Conservation (phyloP, 2,329 filamentous ascomycete genomes). For the Pseudogymnoascus sp. region DNA sequence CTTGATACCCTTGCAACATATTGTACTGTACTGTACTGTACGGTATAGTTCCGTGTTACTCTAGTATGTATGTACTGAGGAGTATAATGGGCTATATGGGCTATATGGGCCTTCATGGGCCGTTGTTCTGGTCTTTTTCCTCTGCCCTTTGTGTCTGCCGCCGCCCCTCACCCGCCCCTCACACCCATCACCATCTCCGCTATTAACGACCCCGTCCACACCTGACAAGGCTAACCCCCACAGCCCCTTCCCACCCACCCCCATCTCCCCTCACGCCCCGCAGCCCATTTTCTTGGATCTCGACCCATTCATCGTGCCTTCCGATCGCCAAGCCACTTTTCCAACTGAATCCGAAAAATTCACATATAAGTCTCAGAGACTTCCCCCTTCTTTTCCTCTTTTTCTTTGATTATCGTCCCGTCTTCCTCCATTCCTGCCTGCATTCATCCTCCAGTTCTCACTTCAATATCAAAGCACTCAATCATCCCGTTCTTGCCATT, state of each 20-base stretch:
- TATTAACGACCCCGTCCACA: not conserved
- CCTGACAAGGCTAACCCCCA: conserved; percentile 4
- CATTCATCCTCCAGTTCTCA: not conserved
- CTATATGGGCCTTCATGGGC: not conserved
- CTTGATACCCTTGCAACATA: not conserved
- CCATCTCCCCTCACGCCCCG: not conserved
- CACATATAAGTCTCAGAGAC: not conserved
- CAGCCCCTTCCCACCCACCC: not conserved
- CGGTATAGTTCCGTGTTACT: not conserved
- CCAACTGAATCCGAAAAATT: not conserved
- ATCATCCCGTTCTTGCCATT: not conserved
- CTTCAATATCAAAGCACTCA: not conserved
- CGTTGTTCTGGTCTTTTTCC: not conserved
- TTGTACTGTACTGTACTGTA: not conserved
- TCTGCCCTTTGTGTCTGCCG: not conserved
- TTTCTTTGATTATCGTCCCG: not conserved
- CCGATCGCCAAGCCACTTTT: conserved; percentile 4
- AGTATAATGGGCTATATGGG: too few species aligned
- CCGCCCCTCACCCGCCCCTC: not conserved
- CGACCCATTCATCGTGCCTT: conserved; percentile 6
- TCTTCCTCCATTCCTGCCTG: not conserved
- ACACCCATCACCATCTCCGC: not conserved
- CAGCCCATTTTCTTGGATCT: conserved; percentile 2
- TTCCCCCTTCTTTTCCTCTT: not conserved
- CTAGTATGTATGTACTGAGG: not conserved